These are phyloP conservation scores for Cladophialophora immunda DNA, from an alignment of 2,329 filamentous ascomycete species.

Conservation along the genomic window DNA sequence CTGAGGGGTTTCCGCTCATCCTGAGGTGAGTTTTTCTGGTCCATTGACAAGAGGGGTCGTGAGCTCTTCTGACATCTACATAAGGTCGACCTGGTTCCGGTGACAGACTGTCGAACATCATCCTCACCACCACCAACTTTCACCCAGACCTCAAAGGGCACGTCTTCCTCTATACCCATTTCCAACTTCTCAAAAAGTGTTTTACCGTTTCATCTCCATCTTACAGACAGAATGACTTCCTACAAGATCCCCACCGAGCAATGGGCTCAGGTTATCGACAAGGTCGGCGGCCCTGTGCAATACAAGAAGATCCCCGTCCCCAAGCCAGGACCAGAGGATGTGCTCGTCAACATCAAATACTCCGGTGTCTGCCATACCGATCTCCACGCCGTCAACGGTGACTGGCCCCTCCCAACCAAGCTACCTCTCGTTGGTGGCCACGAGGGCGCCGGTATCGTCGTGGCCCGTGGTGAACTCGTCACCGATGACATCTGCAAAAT, in stretches of 20 bases:
- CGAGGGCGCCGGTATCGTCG: constrained; percentile 81
- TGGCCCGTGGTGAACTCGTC: constrained; percentile 79
- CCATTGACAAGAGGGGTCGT: constrained; percentile 30
- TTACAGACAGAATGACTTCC: constrained; percentile 42
- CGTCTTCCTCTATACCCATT: background rate
- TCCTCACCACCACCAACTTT: background rate
- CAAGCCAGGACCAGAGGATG: constrained; percentile 85
- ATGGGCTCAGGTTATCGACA: constrained; percentile 90
- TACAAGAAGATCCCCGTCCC: constrained; percentile 74
- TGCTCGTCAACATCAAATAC: constrained; percentile 90
- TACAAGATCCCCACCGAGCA: constrained; percentile 77
- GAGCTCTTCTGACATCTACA: constrained; percentile 28
- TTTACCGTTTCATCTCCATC: constrained; percentile 3
- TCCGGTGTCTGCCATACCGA: constrained; percentile 93
- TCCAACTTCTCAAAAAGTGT: constrained; percentile 1
- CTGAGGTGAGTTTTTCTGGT: constrained; percentile 16
- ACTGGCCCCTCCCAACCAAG: constrained; percentile 87
- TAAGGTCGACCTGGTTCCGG: constrained; percentile 20
- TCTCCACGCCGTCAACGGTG: constrained; percentile 80
- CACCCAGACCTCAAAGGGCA: background rate
- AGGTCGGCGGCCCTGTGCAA: constrained; percentile 73
- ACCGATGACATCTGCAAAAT: constrained; percentile 72
- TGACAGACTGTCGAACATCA: background rate
- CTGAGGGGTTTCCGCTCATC: constrained; percentile 40
- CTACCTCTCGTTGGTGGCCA: constrained; percentile 79